phyloP scores from a whole-genome alignment of 257 asterid species.

The Linaria vulgaris region DNA sequence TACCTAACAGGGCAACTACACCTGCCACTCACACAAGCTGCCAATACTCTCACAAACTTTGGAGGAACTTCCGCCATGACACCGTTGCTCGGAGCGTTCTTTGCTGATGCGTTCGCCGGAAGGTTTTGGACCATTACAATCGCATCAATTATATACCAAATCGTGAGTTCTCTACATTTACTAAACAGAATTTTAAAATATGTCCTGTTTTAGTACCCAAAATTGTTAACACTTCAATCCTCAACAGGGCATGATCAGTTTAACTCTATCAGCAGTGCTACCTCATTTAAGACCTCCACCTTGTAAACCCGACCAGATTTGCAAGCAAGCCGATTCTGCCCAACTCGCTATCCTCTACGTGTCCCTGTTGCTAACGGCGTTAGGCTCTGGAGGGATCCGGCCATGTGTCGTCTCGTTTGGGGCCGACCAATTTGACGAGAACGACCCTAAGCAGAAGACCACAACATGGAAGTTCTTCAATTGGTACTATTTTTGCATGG shows the following conservation, averaged over 20 bases:
- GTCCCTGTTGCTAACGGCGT: conserved; percentile 61
- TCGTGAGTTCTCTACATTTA: conserved; percentile 36
- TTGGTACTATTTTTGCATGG: conserved; percentile 93
- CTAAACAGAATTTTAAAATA: background rate
- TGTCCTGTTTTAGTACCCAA: background rate
- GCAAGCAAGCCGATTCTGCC: conserved; percentile 54
- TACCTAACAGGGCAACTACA: conserved; percentile 69
- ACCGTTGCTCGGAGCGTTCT: conserved; percentile 73
- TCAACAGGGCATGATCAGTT: conserved; percentile 69
- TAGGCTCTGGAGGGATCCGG: conserved; percentile 78
- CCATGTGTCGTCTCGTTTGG: conserved; percentile 88
- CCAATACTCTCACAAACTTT: conserved; percentile 81
- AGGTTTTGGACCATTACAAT: conserved; percentile 80
- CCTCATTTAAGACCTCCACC: conserved; percentile 74
- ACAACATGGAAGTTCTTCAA: conserved; percentile 87
- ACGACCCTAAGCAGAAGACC: conserved; percentile 56
- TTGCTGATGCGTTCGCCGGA: conserved; percentile 81
- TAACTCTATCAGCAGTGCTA: conserved; percentile 60
- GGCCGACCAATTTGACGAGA: conserved; percentile 78
- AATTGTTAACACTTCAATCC: background rate
- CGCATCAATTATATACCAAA: conserved; percentile 76
- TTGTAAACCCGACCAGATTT: conserved; percentile 40
- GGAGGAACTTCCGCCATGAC: conserved; percentile 84
- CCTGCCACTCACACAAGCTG: conserved; percentile 77
- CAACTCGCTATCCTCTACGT: conserved; percentile 64